Conservation (phyloP, 768 basidiomycete genomes). For the Mycena leptocephala region DNA sequence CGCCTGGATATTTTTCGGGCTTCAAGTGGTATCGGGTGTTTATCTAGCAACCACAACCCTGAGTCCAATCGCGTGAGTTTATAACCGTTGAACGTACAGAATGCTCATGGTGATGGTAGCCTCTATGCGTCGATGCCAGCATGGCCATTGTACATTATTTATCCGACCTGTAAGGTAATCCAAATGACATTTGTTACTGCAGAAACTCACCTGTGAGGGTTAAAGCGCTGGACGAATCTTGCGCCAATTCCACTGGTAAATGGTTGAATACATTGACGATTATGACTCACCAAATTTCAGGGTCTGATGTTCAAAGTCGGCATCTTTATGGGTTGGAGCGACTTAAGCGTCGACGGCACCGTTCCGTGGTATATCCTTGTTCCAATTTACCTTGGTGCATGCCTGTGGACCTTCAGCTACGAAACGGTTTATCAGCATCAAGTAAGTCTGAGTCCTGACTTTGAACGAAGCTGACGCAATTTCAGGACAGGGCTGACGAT, state of each 20-base stretch:
- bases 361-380: slow-evolving; percentile 43
- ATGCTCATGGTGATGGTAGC: slow-evolving; percentile 17
- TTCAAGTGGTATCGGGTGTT: slow-evolving; percentile 42
- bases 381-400: slow-evolving; percentile 46
- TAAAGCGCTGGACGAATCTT: slow-evolving; percentile 46
- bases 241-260: slow-evolving; percentile 48
- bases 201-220: not conserved
- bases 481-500: slow-evolving; percentile 58
- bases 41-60: slow-evolving; percentile 38
- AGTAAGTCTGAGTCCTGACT: slow-evolving; percentile 23
- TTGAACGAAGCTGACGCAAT: not conserved
- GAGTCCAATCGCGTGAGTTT: slow-evolving; percentile 38
- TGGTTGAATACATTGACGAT: not conserved
- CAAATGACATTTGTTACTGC: too few relatives aligned
- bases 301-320: slow-evolving; percentile 51
- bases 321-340: slow-evolving; percentile 51
- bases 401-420: slow-evolving; percentile 48
- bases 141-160: slow-evolving; percentile 50
- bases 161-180: slow-evolving; percentile 51
- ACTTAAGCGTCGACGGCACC: slow-evolving; percentile 39
- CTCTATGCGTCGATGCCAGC: slow-evolving; percentile 42
- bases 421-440: slow-evolving; percentile 52
- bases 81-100: not conserved
- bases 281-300: slow-evolving; percentile 22
- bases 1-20: slow-evolving; percentile 47